Base-by-base conservation (phyloP, 1,139 yeast species). In the Blastobotrys illinoisensis region DNA sequence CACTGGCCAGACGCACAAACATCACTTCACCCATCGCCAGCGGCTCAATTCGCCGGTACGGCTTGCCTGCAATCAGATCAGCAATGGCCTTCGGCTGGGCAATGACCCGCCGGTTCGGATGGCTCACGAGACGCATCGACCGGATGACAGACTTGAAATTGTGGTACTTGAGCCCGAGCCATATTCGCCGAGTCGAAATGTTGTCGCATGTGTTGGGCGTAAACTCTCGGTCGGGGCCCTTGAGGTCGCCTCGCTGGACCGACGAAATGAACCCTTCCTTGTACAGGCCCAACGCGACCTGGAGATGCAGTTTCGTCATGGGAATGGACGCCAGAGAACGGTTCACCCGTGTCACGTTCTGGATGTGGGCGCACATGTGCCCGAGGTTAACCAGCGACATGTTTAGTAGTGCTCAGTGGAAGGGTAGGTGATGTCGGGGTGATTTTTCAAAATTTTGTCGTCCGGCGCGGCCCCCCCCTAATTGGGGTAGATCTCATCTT, bases 161-260 rank as follows among this genome's bases (percentile, higher is more conserved):
- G 67, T 95, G 82, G 71, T 95, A 93, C 68, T 93, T 93, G 67
- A 93, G 76, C 1, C 91, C 95, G 19, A 93, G 72, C 99, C 99
- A 93, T 57, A 93, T 78, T 63, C 96, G 80, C 66, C 99, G 82
- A 0, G 95, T 81, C 16, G 96, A 74, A 48, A 93, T 82, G 67
- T 93, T 91, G 68, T 88, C 96, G 46, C 86, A 90, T 0, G 98
- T 90, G 26, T 88, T 89, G 44, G 90, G 96, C 0, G 82, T 83
- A 16, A 88, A 86, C 13, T 67, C 72, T 40, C 65, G 66, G 69
- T 95, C 98, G 16, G 99, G 99, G 0, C 97, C 97, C n/a, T 79
- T 71, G 3, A 82, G 76, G n/a, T 95, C 86, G 3, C 99, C 99
- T 64, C 88, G 80, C 68, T 88, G 95, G 53, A 95, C 79, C 9